Evolutionary conservation across 2,329 filamentous ascomycete species (phyloP).

Genomic region (Domatiomyces catenatus): DNA sequence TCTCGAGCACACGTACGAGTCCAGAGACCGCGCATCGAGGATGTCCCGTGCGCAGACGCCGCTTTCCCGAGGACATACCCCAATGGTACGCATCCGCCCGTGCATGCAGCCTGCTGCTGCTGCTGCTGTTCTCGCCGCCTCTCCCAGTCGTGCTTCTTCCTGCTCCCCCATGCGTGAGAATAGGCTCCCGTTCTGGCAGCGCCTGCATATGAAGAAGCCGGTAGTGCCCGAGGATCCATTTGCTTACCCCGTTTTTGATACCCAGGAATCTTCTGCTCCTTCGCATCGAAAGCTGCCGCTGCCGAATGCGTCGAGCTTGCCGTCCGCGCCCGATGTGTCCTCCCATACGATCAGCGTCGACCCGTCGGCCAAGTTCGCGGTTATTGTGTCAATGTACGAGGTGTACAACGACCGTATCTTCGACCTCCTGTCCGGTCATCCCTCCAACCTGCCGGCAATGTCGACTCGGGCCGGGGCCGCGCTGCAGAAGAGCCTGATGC

Average conservation of each 20-base stretch:
- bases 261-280: slow-evolving; percentile 37
- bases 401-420: slow-evolving; percentile 98
- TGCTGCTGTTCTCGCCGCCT: slow-evolving; percentile 11
- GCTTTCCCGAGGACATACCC: slow-evolving; percentile 36
- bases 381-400: slow-evolving; percentile 95
- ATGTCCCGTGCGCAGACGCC: slow-evolving; percentile 55
- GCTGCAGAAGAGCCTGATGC: slow-evolving; percentile 50
- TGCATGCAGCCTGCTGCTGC: slow-evolving; percentile 20
- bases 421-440: slow-evolving; percentile 57
- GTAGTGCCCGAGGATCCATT: slow-evolving; percentile 8
- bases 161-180: background rate
- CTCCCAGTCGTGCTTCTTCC: background rate
- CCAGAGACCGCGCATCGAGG: slow-evolving; percentile 41
- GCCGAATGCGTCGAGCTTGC: slow-evolving; percentile 54
- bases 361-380: slow-evolving; percentile 60
- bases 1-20: slow-evolving; percentile 62
- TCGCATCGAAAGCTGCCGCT: slow-evolving; percentile 46
- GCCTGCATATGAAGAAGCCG: slow-evolving; percentile 14
- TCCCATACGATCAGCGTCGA: slow-evolving; percentile 53
- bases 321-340: slow-evolving; percentile 59
- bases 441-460: slow-evolving; percentile 25
- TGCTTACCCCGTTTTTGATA: slow-evolving; percentile 21
- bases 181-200: slow-evolving; percentile 22
- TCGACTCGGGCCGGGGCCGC: slow-evolving; percentile 29
- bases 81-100: slow-evolving; percentile 27